Evolutionary conservation across 768 basidiomycete genomes (phyloP), one percentile per base, ranked within the genome.

Genomic region (Tulasnella sp.): DNA sequence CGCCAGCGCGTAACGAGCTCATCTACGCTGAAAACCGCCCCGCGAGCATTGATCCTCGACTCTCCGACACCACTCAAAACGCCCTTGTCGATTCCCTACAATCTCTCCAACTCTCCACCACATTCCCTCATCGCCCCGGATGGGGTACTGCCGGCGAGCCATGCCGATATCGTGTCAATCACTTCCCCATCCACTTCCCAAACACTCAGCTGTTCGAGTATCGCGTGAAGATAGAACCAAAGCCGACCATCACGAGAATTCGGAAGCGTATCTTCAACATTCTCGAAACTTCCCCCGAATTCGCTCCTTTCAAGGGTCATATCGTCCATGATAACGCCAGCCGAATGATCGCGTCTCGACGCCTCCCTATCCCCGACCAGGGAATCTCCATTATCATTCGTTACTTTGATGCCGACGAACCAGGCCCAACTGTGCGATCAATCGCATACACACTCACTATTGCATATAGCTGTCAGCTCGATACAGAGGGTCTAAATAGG

Each of bases 131-230:
- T 5, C 76, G 82, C 19, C 80, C 82, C 1, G 80, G 80, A 0
- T 85, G 71, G 62, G 82, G 83, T 8, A 80, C 76, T 0, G 61
- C 69, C 2, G 83, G 83, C 24, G 72, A 54, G 8, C 63, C 73
- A 0, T 75, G 81, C 63, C 76, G 68, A 0, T 68, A 85, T 15
- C 75, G 85, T 1, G 75, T 83, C 21, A 86, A 85, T 66, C 84
- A 84, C 70, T 84, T 84, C 67, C 66, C 80, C 0, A 65, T 85
- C 10, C 74, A 67, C 30, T 65, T 78, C 19, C 74, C 76, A 47
- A 73, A 73, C 0, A 74, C 73, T 4, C 71, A 73, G 0, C 66
- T 82, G 4, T 81, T 77, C 65, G 82, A 85, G 61, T 86, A 86
- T 64, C 49, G 24, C 30, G 54, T 65, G 26, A 62, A 58, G 21